A percentile compares a stretch with the other conserved stretches of the same genome.
Evolutionary conservation across 177 flowering plant genomes (phyloP).

Genomic region (Tripterygium wilfordii): DNA sequence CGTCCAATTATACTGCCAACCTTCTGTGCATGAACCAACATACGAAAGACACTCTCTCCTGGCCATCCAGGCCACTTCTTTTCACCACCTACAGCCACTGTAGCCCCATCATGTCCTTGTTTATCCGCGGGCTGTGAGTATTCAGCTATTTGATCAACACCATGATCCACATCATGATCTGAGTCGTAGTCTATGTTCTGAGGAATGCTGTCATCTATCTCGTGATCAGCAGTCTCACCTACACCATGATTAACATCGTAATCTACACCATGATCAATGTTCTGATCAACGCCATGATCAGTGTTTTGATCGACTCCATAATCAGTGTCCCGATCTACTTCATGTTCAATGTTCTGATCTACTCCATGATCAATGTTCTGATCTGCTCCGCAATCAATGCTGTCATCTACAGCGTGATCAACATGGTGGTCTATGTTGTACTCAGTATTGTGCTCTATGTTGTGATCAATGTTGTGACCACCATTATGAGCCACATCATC

Average conservation of each 20-base stretch:
- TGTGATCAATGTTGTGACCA: too few species aligned
- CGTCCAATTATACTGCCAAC: constrained; percentile 96
- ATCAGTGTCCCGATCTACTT: constrained; percentile 3
- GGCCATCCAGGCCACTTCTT: constrained; percentile 99
- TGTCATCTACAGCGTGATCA: too few species aligned
- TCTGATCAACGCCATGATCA: constrained; percentile 3
- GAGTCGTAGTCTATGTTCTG: background rate
- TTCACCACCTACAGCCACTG: constrained; percentile 25
- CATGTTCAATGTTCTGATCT: constrained; percentile 21
- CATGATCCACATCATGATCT: background rate
- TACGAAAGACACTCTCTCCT: constrained; percentile 81
- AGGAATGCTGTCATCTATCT: background rate
- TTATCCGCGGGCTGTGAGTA: constrained; percentile 14
- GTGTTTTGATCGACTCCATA: background rate
- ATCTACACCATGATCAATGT: background rate
- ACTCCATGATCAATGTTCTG: too few species aligned
- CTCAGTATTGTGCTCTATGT: too few species aligned
- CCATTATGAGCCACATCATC: constrained; percentile 17
- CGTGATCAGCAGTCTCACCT: background rate
- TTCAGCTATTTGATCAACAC: constrained; percentile 10
- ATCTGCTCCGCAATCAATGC: too few species aligned
- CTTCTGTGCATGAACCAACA: constrained; percentile 88
- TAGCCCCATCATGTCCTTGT: constrained; percentile 16
- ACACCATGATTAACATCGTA: background rate
- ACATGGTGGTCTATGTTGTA: too few species aligned